Conservation (phyloP, 148 eudicot genomes). For the Amaranthus palmeri region DNA sequence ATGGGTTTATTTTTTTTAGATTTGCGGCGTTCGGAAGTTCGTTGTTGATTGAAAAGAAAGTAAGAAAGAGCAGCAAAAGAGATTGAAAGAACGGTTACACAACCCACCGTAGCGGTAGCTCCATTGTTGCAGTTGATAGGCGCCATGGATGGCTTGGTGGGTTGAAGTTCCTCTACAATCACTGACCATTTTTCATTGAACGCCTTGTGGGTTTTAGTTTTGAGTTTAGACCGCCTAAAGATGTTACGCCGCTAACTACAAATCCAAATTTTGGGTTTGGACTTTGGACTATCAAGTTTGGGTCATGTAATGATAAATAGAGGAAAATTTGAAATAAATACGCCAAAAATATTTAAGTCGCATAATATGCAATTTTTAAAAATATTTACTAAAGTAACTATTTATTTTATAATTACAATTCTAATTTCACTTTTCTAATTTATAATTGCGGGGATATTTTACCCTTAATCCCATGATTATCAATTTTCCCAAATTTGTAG, state of each 20-base stretch:
- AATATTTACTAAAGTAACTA: too few species aligned
- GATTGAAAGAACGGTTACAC: constrained; percentile 28
- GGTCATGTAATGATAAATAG: too few species aligned
- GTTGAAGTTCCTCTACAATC: constrained; percentile 6
- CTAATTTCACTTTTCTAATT: too few species aligned
- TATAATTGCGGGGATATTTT: too few species aligned
- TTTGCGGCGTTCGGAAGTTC: constrained; percentile 16
- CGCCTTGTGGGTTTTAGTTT: background rate
- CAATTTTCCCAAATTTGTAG: too few species aligned
- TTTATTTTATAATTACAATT: too few species aligned
- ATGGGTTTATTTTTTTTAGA: constrained; percentile 21
- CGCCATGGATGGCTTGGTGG: constrained; percentile 30
- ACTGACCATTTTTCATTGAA: background rate
- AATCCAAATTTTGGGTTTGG: background rate
- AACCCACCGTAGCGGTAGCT: constrained; percentile 33
- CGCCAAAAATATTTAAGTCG: too few species aligned
- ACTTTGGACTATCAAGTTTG: background rate
- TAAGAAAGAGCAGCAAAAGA: constrained; percentile 52
- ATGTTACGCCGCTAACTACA: background rate
- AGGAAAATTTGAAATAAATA: too few species aligned
- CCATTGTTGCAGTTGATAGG: constrained; percentile 27
- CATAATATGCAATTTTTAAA: too few species aligned
- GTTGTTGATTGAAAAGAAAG: constrained; percentile 30
- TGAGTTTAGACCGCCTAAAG: background rate
- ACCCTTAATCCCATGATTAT: too few species aligned